Evolutionary conservation across 1,284 basidiomycete genomes (phyloP).

Genomic region (Tylopilus sp.): DNA sequence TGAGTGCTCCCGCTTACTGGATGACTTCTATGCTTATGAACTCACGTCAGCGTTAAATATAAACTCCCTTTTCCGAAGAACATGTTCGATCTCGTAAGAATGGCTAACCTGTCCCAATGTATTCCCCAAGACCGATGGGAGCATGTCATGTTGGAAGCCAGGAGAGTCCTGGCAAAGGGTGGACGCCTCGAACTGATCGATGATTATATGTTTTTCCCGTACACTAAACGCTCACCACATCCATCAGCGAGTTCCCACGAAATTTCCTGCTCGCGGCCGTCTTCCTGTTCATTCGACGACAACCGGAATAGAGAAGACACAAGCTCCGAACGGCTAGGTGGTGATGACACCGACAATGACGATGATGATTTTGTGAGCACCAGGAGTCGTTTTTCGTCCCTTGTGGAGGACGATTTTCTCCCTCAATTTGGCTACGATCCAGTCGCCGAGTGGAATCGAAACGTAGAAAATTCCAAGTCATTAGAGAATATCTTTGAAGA

Average conservation of each 20-base stretch:
- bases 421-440: slow-evolving; percentile 20
- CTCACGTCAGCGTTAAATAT: slow-evolving; percentile 45
- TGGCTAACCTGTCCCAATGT: slow-evolving; percentile 60
- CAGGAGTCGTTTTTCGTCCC: slow-evolving; percentile 29
- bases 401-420: slow-evolving; percentile 16
- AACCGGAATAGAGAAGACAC: slow-evolving; percentile 5
- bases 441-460: slow-evolving; percentile 35
- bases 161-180: slow-evolving; percentile 55
- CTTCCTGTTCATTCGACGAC: slow-evolving; percentile 18
- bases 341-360: slow-evolving; percentile 9
- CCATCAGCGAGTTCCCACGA: slow-evolving; percentile 8
- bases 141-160: slow-evolving; percentile 51
- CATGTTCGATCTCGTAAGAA: slow-evolving; percentile 65
- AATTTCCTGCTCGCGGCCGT: background rate
- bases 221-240: slow-evolving; percentile 31
- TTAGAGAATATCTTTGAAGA: slow-evolving; percentile 50
- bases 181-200: slow-evolving; percentile 70
- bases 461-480: slow-evolving; percentile 37
- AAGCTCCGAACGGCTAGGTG: slow-evolving; percentile 4
- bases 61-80: slow-evolving; percentile 56
- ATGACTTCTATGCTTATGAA: slow-evolving; percentile 7
- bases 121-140: slow-evolving; percentile 59
- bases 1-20: slow-evolving; percentile 35
- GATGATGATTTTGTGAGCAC: slow-evolving; percentile 34
- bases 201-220: slow-evolving; percentile 64